A percentile compares a stretch with the other conserved stretches of the same genome.
Conservation (phyloP, 768 basidiomycete genomes). For the Suillus placidus region DNA sequence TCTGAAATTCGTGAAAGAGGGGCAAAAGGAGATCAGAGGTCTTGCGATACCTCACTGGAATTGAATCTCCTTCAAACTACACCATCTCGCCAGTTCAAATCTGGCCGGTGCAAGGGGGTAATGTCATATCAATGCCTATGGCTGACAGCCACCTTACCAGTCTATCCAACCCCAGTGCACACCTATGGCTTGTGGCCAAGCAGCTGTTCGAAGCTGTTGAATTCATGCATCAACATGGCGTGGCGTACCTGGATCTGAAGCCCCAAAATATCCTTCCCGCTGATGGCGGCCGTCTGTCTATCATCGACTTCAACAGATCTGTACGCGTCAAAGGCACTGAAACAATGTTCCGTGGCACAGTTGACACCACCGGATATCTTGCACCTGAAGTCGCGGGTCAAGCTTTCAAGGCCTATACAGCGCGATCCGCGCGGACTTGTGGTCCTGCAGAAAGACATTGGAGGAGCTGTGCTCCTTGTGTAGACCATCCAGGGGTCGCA, state of each 20-base stretch:
- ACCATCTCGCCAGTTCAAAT: slow-evolving; percentile 13
- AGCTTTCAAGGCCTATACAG: not conserved
- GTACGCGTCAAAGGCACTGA: slow-evolving; percentile 1
- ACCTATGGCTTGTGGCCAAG: not conserved
- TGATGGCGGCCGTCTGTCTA: not conserved
- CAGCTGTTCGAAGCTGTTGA: slow-evolving; percentile 16
- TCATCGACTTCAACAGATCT: slow-evolving; percentile 9
- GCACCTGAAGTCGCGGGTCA: not conserved
- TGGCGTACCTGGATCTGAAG: slow-evolving; percentile 24
- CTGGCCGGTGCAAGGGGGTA: slow-evolving; percentile 1
- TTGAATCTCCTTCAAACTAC: slow-evolving; percentile 13
- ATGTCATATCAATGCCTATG: not conserved
- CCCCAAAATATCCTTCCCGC: slow-evolving; percentile 12
- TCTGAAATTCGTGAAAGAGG: slow-evolving; percentile 16
- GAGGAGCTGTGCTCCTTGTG: not conserved
- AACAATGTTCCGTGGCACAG: not conserved
- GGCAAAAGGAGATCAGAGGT: slow-evolving; percentile 11
- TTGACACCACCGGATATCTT: slow-evolving; percentile 1
- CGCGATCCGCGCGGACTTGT: not conserved
- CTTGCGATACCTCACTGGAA: slow-evolving; percentile 13
- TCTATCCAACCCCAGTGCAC: not conserved
- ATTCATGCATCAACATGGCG: slow-evolving; percentile 21
- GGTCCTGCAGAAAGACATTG: slow-evolving; percentile 4
- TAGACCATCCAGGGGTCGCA: not conserved
- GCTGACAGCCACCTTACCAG: not conserved